These are phyloP conservation scores for Biancaea sappan DNA, from an alignment of 306 rosid genomes.

Conservation along the genomic window DNA sequence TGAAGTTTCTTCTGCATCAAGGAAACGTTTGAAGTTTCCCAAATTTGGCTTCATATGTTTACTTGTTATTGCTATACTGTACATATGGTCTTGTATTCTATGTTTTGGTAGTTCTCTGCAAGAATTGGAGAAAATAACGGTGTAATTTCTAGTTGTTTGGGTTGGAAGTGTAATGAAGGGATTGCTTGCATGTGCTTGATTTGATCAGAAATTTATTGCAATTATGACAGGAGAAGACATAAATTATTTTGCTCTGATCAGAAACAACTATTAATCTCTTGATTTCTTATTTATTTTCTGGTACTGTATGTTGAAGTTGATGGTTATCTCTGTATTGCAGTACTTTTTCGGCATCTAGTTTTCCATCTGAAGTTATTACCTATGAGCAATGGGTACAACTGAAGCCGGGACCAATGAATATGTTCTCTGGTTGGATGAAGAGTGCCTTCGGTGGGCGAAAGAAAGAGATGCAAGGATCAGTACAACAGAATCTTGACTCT, in stretches of 20 bases:
- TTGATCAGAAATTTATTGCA: not conserved
- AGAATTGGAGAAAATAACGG: not conserved
- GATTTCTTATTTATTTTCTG: not conserved
- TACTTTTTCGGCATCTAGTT: constrained; percentile 48
- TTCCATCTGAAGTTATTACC: constrained; percentile 77
- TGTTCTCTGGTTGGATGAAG: constrained; percentile 72
- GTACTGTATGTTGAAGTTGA: constrained; percentile 14
- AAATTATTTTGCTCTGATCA: not conserved
- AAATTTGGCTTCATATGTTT: not conserved
- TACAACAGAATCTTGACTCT: constrained; percentile 65
- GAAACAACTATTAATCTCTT: not conserved
- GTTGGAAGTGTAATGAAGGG: not conserved
- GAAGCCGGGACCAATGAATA: constrained; percentile 66
- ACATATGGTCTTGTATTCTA: not conserved
- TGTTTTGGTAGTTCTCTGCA: not conserved
- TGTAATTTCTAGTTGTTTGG: not conserved
- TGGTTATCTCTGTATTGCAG: constrained; percentile 44
- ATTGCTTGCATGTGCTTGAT: not conserved
- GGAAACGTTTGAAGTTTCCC: not conserved
- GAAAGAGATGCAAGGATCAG: constrained; percentile 68
- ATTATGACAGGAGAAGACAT: not conserved
- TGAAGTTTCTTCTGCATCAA: not conserved
- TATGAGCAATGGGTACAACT: constrained; percentile 71
- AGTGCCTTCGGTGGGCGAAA: constrained; percentile 65
- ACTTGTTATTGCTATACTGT: not conserved